Base-by-base conservation (phyloP, 257 asterid genomes). In the Sherardia arvensis region DNA sequence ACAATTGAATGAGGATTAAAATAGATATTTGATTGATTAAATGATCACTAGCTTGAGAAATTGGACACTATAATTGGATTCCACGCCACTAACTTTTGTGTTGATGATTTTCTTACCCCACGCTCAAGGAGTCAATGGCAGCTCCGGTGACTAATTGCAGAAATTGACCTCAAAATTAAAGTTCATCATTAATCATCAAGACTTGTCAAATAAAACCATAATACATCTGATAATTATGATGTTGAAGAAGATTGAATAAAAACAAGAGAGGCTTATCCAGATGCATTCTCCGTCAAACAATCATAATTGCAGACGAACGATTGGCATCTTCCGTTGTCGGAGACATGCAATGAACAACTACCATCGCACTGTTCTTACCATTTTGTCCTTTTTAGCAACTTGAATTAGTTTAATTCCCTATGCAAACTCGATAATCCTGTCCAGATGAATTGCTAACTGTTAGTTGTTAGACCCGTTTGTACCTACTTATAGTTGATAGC, bases 321-420 rank as follows among this genome's bases (percentile, higher is more conserved):
- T 15, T 43, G 59, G 58, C 71, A 67, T 23, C 59, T 47, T 59
- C 56, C 56, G 7, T 3, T 58, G 61, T 60, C 62, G 45, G 49
- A 48, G 30, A 23, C 22, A 45, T 47, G 23, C 60, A 26, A 60
- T 57, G 59, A 49, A 49, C 53, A 30, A 23, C 56, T 26, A 49
- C 26, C 56, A n/a, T 7, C 56, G 18, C n/a, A 48, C 36, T 38
- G 21, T 18, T 62, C 30, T 8, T 36, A 26, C 20, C 17, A 57
- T 40, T 45, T 38, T 43, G 71, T 43, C 49, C 33, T 18, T 20
- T 45, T n/a, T 67, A 33, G 49, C 65, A 21, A 29, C 43, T 40
- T n/a, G 64, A 18, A 18, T 56, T 55, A 54, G 18, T 43, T 34
- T 66, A 7, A 23, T 21, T 21, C 1, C 22, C 51, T 43, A 43